These are phyloP conservation scores for Acanthamoeba culbertsoni DNA, from an alignment of 208 protist species.

Conservation along the genomic window DNA sequence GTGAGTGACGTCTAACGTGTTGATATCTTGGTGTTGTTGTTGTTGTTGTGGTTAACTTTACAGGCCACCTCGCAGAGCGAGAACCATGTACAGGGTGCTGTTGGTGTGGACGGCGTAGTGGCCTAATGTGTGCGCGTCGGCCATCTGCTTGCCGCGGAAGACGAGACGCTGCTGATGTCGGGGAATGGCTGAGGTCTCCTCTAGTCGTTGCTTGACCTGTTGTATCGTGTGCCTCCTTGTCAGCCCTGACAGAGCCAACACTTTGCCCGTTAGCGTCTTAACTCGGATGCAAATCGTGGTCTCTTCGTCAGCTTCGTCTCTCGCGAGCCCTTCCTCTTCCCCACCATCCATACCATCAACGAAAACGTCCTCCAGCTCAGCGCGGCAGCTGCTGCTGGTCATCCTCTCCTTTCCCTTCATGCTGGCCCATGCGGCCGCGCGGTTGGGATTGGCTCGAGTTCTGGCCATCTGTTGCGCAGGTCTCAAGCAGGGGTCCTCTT, in stretches of 20 bases:
- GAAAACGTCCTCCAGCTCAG: neutral
- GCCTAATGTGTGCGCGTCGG: neutral
- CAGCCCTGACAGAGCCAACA: slow-evolving; percentile 47
- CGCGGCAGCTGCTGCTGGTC: neutral
- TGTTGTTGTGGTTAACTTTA: too few relatives aligned
- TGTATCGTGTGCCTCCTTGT: neutral
- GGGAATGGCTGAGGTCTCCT: slow-evolving; percentile 36
- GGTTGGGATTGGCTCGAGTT: neutral
- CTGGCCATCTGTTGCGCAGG: too few relatives aligned
- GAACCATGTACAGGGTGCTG: slow-evolving; percentile 23
- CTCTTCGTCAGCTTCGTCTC: neutral
- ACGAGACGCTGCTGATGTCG: slow-evolving; percentile 7
- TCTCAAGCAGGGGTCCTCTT: too few relatives aligned
- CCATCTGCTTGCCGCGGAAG: slow-evolving; percentile 24
- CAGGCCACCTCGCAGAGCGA: slow-evolving; percentile 12
- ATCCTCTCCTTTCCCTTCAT: neutral
- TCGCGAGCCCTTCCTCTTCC: neutral
- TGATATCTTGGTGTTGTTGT: too few relatives aligned
- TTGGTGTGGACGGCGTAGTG: neutral
- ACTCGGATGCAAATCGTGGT: slow-evolving; percentile 62
- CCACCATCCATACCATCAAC: neutral
- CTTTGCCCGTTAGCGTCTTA: slow-evolving; percentile 74
- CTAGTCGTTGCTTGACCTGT: slow-evolving; percentile 1
- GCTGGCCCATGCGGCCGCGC: neutral
- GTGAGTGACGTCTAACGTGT: too few relatives aligned